A percentile compares a stretch with the other conserved stretches of the same genome.
Conservation (phyloP, 1,284 basidiomycete genomes). For the Trichosporon sp. region DNA sequence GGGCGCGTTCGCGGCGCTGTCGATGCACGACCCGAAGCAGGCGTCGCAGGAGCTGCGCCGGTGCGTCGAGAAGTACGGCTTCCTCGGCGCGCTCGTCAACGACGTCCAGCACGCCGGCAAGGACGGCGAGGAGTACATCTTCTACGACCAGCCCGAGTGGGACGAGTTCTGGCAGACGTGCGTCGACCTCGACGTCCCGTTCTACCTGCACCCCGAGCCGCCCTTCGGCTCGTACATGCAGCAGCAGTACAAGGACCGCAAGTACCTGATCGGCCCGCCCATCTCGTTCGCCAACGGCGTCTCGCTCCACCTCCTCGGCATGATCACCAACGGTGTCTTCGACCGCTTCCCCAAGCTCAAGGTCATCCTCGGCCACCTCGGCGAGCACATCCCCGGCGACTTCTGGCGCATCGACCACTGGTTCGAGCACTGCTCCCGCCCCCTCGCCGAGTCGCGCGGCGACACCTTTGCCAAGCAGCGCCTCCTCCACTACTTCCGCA, state of each 20-base stretch:
- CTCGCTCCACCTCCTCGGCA: conserved; percentile 39
- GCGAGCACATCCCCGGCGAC: conserved; percentile 44
- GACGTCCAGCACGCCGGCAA: conserved; percentile 30
- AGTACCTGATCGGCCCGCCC: conserved; percentile 41
- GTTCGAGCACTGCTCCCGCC: conserved; percentile 34
- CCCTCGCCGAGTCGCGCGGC: conserved; percentile 19
- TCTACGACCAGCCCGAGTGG: conserved; percentile 35
- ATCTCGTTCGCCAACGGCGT: conserved; percentile 44
- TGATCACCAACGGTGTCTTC: conserved; percentile 46
- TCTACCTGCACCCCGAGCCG: conserved; percentile 46
- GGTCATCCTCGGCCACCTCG: conserved; percentile 46
- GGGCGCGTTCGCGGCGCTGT: conserved; percentile 42
- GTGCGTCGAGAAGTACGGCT: conserved; percentile 37
- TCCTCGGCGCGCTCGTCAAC: conserved; percentile 33
- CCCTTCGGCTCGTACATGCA: conserved; percentile 38
- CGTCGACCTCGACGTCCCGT: conserved; percentile 41
- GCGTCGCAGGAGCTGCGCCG: conserved; percentile 37
- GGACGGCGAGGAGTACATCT: conserved; percentile 27
- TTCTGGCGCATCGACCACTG: conserved; percentile 46
- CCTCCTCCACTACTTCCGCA: conserved; percentile 23
- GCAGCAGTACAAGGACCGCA: conserved; percentile 39
- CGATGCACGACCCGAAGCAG: conserved; percentile 43
- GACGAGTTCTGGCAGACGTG: conserved; percentile 40
- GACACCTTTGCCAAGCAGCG: conserved; percentile 33
- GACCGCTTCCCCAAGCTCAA: conserved; percentile 47